These are phyloP conservation scores for Gonium pectorale DNA, from an alignment of 139 green algal species.

Conservation along the genomic window DNA sequence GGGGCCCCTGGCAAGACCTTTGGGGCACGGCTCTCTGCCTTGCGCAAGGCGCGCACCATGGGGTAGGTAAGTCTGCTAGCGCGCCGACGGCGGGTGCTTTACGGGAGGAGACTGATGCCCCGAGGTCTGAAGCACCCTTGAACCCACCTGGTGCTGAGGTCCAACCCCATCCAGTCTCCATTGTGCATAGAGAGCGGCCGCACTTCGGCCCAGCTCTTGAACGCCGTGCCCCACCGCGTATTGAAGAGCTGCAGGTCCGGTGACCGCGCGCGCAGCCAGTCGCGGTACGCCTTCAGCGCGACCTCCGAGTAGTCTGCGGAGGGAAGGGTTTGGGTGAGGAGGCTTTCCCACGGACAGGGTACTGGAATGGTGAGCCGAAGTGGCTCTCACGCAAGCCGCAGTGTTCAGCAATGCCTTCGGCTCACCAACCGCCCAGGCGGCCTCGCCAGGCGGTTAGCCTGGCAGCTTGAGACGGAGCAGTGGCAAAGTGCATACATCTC, in stretches of 20 bases:
- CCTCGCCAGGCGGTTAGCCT: no score
- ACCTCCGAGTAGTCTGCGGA: slow-evolving; percentile 22
- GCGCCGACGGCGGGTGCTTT: not conserved
- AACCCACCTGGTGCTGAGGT: slow-evolving; percentile 3
- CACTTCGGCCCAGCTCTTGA: slow-evolving; percentile 5
- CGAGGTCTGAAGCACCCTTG: no score
- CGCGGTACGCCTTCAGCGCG: not conserved
- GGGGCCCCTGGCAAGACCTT: no score
- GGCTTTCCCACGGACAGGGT: not conserved
- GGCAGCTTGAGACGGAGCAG: no score
- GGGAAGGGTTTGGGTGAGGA: not conserved
- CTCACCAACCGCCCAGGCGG: no score
- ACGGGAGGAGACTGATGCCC: not conserved
- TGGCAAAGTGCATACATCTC: no score
- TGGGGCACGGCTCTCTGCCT: not conserved
- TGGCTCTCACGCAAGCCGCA: no score
- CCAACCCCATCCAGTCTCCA: not conserved
- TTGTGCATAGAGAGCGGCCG: not conserved
- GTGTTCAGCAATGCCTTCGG: no score
- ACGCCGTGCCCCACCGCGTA: not conserved
- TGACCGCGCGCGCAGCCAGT: not conserved
- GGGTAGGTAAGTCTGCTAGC: not conserved
- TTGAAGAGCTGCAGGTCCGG: not conserved
- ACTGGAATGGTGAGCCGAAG: no score
- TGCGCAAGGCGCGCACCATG: no score